These are phyloP conservation scores for Myrica gale DNA, from an alignment of 306 rosid species.

Conservation along the genomic window DNA sequence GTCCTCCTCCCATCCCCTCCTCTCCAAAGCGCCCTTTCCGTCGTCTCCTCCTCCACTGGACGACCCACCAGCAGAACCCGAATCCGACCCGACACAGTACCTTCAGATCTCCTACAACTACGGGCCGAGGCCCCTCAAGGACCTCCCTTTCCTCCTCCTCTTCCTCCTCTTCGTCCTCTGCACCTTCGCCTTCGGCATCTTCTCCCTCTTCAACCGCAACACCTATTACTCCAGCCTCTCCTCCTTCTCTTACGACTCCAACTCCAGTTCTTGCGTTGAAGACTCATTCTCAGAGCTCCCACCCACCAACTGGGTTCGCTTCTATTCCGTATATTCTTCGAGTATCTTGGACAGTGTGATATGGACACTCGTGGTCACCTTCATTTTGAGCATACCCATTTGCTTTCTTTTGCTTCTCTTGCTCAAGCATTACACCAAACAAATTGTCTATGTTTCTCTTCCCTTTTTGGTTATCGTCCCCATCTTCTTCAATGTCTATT, in stretches of 20 bases:
- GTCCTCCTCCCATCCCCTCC: constrained; percentile 57
- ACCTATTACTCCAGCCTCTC: constrained; percentile 42
- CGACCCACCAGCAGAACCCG: constrained; percentile 36
- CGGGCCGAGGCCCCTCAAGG: constrained; percentile 64
- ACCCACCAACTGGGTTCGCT: constrained; percentile 15
- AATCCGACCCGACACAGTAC: constrained; percentile 59
- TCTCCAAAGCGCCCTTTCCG: constrained; percentile 41
- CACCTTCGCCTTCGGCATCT: constrained; percentile 74
- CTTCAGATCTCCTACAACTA: constrained; percentile 73
- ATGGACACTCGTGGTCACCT: constrained; percentile 74
- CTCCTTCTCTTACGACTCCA: constrained; percentile 49
- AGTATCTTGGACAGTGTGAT: constrained; percentile 39
- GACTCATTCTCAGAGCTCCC: constrained; percentile 8
- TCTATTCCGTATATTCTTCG: constrained; percentile 36
- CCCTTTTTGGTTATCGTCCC: constrained; percentile 73
- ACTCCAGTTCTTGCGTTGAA: constrained; percentile 54
- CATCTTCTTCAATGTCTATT: constrained; percentile 69
- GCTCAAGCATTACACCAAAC: constrained; percentile 79
- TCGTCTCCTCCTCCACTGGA: constrained; percentile 30
- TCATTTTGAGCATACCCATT: constrained; percentile 60
- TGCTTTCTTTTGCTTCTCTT: constrained; percentile 54
- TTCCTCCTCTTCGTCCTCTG: constrained; percentile 57
- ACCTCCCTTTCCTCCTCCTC: constrained; percentile 52
- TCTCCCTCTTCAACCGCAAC: constrained; percentile 61
- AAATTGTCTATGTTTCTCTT: constrained; percentile 62